phyloP scores from a whole-genome alignment of 306 rosid species.

The Canavalia ensiformis region DNA sequence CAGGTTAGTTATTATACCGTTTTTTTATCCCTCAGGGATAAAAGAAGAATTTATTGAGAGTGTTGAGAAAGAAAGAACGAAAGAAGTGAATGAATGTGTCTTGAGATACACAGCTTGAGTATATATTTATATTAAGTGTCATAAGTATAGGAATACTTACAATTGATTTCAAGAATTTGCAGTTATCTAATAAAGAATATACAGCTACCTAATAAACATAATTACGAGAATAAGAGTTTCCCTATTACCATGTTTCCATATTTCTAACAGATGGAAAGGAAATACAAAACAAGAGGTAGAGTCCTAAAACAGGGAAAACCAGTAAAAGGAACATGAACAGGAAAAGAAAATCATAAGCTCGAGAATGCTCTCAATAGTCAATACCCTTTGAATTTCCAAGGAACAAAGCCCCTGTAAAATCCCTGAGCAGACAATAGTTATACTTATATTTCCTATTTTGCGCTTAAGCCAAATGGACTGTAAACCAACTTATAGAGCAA shows the following conservation, averaged over 20 bases:
- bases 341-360: slow-evolving; percentile 3
- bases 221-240: too few species aligned
- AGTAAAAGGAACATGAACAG: slow-evolving; percentile 11
- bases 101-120: too few species aligned
- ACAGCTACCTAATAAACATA: too few species aligned
- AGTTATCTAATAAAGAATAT: too few species aligned
- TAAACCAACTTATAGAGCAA: neutral
- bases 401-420: slow-evolving; percentile 13
- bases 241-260: too few species aligned
- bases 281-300: slow-evolving; percentile 9
- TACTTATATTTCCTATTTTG: neutral
- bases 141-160: too few species aligned
- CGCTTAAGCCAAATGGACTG: neutral
- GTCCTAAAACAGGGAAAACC: slow-evolving; percentile 1
- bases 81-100: too few species aligned
- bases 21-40: slow-evolving; percentile 6
- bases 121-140: too few species aligned
- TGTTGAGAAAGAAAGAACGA: too few species aligned
- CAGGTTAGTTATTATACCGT: slow-evolving; percentile 56
- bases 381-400: slow-evolving; percentile 15
- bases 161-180: too few species aligned
- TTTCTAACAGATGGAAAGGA: neutral
- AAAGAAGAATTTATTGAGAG: neutral
- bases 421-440: neutral
- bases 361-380: neutral